phyloP scores from a whole-genome alignment of 2,329 filamentous ascomycete species.

The Diaporthe sp. region DNA sequence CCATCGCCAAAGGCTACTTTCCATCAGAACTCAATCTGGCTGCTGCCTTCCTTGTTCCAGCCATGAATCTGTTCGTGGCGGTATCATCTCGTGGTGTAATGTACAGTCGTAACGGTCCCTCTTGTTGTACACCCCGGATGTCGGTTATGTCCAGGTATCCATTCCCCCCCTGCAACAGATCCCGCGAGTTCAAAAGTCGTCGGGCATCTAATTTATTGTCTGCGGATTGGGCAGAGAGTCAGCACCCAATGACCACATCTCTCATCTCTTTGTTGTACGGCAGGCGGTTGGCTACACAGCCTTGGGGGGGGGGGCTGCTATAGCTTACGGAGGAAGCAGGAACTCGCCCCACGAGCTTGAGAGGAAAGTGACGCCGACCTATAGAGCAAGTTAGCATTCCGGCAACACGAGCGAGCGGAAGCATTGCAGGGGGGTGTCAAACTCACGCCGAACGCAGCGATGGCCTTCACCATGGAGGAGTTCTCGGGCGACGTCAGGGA shows the following conservation, averaged over 20 bases:
- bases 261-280: neutral
- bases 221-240: neutral
- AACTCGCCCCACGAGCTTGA: slow-evolving; percentile 71
- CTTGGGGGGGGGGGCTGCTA: neutral
- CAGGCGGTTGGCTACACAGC: neutral
- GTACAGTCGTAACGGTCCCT: neutral
- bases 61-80: neutral
- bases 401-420: neutral
- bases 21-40: neutral
- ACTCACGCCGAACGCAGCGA: slow-evolving; percentile 72
- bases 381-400: neutral
- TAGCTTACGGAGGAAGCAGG: slow-evolving; percentile 64
- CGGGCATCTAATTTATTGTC: neutral
- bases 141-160: neutral
- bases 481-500: slow-evolving; percentile 74
- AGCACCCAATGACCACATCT: neutral
- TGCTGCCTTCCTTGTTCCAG: neutral
- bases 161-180: neutral
- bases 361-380: slow-evolving; percentile 72
- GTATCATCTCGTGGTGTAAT: slow-evolving; percentile 8
- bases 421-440: neutral
- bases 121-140: slow-evolving; percentile 25
- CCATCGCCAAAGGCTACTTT: neutral
- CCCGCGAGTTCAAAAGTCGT: neutral
- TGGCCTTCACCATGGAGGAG: slow-evolving; percentile 72